phyloP scores from a whole-genome alignment of 345 rosid species.

The Eucalyptus globulus region DNA sequence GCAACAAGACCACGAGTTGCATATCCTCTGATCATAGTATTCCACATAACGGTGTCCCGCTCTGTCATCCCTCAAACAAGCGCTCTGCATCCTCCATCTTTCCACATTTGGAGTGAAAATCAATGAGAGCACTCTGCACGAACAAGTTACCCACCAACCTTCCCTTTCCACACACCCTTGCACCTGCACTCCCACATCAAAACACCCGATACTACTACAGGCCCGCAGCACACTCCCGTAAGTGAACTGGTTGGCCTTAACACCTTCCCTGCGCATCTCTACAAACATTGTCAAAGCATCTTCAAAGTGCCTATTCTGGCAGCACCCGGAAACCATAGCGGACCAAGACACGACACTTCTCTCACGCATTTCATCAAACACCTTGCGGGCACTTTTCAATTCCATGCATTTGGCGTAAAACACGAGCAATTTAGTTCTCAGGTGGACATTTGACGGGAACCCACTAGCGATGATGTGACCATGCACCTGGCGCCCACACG shows the following conservation, averaged over 20 bases:
- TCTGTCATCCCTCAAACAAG: conserved; percentile 33
- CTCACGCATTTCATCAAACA: conserved; percentile 52
- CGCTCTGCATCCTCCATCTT: conserved; percentile 21
- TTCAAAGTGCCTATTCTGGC: conserved; percentile 6
- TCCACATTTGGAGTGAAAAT: conserved; percentile 50
- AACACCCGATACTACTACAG: conserved; percentile 17
- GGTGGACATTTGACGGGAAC: conserved; percentile 10
- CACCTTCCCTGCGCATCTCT: conserved; percentile 31
- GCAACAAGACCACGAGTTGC: conserved; percentile 11
- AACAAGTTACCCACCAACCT: conserved; percentile 28
- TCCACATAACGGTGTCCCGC: conserved; percentile 59
- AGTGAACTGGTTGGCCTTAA: conserved; percentile 34
- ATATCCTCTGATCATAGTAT: conserved; percentile 48
- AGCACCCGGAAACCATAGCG: conserved; percentile 43
- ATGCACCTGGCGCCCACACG: conserved; percentile 10
- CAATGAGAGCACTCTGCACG: conserved; percentile 53
- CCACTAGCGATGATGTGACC: conserved; percentile 31
- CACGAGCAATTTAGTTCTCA: conserved; percentile 26
- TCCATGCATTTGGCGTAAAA: conserved; percentile 18
- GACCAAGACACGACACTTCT: conserved; percentile 64
- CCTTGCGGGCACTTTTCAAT: conserved; percentile 18
- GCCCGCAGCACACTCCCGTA: conserved; percentile 47
- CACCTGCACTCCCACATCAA: conserved; percentile 43
- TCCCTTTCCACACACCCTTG: conserved; percentile 41
- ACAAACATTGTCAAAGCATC: conserved; percentile 23